phyloP scores from a whole-genome alignment of 805 yeast genomes.

The Kazachstania africana region DNA sequence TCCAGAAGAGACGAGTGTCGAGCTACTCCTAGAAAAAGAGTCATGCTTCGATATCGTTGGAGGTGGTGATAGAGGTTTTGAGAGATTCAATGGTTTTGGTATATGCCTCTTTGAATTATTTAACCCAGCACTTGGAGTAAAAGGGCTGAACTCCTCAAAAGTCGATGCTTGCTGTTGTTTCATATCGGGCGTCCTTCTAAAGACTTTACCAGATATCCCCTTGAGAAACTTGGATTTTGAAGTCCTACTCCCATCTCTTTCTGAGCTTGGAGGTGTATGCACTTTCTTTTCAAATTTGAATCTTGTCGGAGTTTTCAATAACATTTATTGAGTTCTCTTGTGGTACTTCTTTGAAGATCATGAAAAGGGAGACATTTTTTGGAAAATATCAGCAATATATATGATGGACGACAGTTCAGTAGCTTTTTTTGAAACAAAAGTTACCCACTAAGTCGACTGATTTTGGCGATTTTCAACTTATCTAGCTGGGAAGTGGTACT shows the following conservation, averaged over 20 bases:
- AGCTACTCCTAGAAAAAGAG: conserved; percentile 1
- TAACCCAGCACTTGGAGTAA: conserved; percentile 4
- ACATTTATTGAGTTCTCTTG: no score
- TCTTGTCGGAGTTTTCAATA: conserved; percentile 11
- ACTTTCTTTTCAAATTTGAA: conserved; percentile 9
- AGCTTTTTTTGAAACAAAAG: no score
- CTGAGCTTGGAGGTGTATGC: conserved; percentile 27
- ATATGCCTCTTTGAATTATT: conserved; percentile 7
- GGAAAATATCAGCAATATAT: no score
- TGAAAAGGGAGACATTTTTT: no score
- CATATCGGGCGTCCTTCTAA: conserved; percentile 12
- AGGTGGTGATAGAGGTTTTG: conserved; percentile 17
- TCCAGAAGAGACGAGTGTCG: conserved; percentile 1
- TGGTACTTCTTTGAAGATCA: neutral
- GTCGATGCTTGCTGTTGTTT: conserved; percentile 3
- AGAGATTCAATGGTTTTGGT: conserved; percentile 16
- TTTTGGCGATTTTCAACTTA: no score
- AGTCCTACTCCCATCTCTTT: conserved; percentile 9
- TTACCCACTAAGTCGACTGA: no score
- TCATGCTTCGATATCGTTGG: conserved; percentile 10
- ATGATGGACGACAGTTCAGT: no score
- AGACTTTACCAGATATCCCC: conserved; percentile 18
- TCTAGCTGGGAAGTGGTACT: no score
- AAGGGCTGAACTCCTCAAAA: conserved; percentile 2
- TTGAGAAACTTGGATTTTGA: conserved; percentile 14